phyloP scores from a whole-genome alignment of 352 stramenopile species.

The Globisporangium splendens region DNA sequence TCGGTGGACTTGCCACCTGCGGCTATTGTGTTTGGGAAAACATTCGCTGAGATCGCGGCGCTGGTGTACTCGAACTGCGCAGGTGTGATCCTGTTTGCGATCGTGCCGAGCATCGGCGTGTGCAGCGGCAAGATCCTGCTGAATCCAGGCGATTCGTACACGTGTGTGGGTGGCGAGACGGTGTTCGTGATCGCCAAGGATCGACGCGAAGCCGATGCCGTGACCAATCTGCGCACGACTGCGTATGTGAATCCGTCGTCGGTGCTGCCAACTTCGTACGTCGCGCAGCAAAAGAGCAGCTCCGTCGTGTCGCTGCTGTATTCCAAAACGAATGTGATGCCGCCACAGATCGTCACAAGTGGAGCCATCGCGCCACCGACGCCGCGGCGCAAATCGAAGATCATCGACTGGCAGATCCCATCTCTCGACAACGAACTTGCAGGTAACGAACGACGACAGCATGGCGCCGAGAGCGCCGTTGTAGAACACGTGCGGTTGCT shows the following conservation, averaged over 20 bases:
- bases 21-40: constrained; percentile 53
- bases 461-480: constrained; percentile 38
- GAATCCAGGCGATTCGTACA: constrained; percentile 78
- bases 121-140: constrained; percentile 48
- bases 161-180: constrained; percentile 57
- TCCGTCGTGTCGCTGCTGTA: background rate
- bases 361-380: background rate
- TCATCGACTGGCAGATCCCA: constrained; percentile 28
- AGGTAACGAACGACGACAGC: constrained; percentile 10
- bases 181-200: constrained; percentile 78
- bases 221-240: constrained; percentile 22
- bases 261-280: no score
- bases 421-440: constrained; percentile 5
- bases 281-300: constrained; percentile 10
- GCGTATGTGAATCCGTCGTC: constrained; percentile 16
- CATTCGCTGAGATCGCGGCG: constrained; percentile 76
- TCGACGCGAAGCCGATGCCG: constrained; percentile 40
- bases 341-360: background rate
- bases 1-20: constrained; percentile 58
- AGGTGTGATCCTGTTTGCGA: constrained; percentile 75
- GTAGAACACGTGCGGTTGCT: constrained; percentile 52
- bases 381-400: constrained; percentile 23
- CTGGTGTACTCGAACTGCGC: constrained; percentile 73
- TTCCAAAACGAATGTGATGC: constrained; percentile 14
- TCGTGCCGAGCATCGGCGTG: constrained; percentile 26